Base-by-base conservation (phyloP, 441 rosid genomes). In the Viola pubescens region DNA sequence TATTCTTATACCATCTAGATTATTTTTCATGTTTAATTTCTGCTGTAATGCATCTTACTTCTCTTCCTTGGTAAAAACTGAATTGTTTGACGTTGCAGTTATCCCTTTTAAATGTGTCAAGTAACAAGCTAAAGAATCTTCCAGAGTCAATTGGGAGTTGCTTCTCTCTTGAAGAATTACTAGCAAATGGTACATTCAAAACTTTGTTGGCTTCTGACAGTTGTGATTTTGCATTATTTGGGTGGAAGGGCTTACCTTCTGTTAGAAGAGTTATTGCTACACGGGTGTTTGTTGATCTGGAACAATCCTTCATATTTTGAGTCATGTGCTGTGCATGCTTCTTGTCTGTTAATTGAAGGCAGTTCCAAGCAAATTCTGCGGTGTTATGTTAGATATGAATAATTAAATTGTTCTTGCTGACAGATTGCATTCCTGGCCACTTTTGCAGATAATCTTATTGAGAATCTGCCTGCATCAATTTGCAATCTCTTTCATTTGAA, bases 61-160 rank as follows among this genome's bases (percentile, higher is more conserved):
- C 26, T 19, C 26, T 19, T 19, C 26, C 26, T 19, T 19, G 26
- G 26, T 19, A 19, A 19, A 19, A 19, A 19, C 26, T 1, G 26
- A 19, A 19, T 19, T 19, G 44, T 69, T 68, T 73, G 62, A 26
- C 54, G 14, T 60, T 82, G 89, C 91, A 91, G 98, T 70, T 91
- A 66, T 72, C 82, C 42, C 82, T 92, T 62, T 71, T 92, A 75
- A 85, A 89, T 84, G 84, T 92, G 59, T 92, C 98, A 59, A 82
- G 73, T 73, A 89, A 92, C 80, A 82, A 83, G 71, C 68, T 89
- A 74, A 92, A 81, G 78, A 77, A 84, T 60, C 88, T 92, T 70
- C 95, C 98, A 9, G 95, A 89, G 72, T 87, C 98, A 65, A 77
- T 92, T 65, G 98, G 98, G 65, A 89, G 91, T 71, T 92, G 97